phyloP scores from a whole-genome alignment of 768 basidiomycete genomes.

The Mycena capillaripes region DNA sequence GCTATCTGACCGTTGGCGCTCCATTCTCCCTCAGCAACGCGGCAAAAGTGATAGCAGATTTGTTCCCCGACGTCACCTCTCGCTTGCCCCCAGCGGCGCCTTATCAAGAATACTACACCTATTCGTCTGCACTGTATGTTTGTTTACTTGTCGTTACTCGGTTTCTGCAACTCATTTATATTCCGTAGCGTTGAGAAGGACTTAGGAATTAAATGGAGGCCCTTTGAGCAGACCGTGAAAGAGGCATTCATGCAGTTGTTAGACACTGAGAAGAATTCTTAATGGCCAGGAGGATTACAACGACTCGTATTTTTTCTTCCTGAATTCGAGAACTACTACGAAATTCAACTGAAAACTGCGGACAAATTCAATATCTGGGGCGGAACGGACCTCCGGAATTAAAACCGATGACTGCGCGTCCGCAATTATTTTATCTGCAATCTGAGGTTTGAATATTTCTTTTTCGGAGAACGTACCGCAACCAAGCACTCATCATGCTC shows the following conservation, averaged over 20 bases:
- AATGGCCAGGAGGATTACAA: no score
- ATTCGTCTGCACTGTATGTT: conserved; percentile 15
- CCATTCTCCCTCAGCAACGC: conserved; percentile 8
- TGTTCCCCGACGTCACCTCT: conserved; percentile 18
- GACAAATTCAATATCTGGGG: no score
- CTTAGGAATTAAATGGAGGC: conserved; percentile 21
- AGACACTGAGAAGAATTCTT: not conserved
- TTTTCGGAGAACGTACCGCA: no score
- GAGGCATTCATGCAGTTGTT: conserved; percentile 25
- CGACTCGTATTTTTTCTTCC: no score
- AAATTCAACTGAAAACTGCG: no score
- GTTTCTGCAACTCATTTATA: not conserved
- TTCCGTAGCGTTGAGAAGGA: conserved; percentile 12
- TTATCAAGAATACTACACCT: conserved; percentile 4
- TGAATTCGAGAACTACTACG: no score
- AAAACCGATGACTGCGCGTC: not conserved
- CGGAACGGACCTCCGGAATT: not conserved
- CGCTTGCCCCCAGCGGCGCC: conserved; percentile 3
- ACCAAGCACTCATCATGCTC: no score
- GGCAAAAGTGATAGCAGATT: conserved; percentile 10
- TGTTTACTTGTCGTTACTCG: not conserved
- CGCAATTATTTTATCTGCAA: no score
- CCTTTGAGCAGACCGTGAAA: conserved; percentile 20
- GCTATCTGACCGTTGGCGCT: conserved; percentile 16
- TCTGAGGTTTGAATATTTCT: no score